phyloP scores from a whole-genome alignment of 352 stramenopile species.

The Phytopythium mirpurense region DNA sequence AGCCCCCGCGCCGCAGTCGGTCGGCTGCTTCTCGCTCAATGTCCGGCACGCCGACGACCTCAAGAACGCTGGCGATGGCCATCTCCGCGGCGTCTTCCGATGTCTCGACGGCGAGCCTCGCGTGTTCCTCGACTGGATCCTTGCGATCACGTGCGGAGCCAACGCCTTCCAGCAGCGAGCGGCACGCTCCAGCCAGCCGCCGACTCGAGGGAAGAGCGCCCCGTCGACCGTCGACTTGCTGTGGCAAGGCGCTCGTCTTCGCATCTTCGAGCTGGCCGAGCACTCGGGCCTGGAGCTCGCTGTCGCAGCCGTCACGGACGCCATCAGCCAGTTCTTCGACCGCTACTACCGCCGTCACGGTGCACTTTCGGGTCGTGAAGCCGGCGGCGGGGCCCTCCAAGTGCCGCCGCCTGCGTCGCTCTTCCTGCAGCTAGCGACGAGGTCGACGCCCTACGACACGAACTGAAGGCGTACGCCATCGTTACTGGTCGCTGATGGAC shows the following conservation, averaged over 20 bases:
- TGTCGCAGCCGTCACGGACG: slow-evolving; percentile 8
- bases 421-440: background rate
- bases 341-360: background rate
- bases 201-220: slow-evolving; percentile 1
- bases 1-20: background rate
- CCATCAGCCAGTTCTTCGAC: slow-evolving; percentile 2
- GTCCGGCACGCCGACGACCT: background rate
- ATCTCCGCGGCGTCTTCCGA: background rate
- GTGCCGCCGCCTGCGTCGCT: background rate
- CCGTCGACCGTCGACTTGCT: slow-evolving; percentile 13
- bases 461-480: background rate
- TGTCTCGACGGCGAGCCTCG: background rate
- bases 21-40: background rate
- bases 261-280: slow-evolving; percentile 34
- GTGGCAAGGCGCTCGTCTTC: slow-evolving; percentile 39
- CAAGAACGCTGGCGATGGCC: too few relatives aligned
- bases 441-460: background rate
- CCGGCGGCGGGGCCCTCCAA: background rate
- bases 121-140: slow-evolving; percentile 24
- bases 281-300: slow-evolving; percentile 13
- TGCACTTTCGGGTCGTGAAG: background rate
- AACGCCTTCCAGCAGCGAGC: slow-evolving; percentile 33
- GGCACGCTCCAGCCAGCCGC: too few relatives aligned
- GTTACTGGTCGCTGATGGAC: background rate
- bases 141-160: slow-evolving; percentile 28